Evolutionary conservation across 371 early-diverging fungal species (phyloP).

Genomic region (Chytridiales sp.): DNA sequence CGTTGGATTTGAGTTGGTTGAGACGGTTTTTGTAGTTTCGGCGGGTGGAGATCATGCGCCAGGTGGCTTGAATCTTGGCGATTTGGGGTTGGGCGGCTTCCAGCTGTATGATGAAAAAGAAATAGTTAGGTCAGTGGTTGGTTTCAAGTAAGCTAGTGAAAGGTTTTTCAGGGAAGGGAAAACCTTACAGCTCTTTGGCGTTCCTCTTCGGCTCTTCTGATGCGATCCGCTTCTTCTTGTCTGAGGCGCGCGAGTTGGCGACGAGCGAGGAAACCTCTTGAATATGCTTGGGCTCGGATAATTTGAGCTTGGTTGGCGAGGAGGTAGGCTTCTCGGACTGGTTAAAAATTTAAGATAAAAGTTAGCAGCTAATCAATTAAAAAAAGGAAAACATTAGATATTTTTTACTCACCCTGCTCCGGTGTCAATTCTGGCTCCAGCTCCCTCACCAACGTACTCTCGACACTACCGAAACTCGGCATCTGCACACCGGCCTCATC

Average conservation of each 20-base stretch:
- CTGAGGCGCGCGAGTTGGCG: constrained; percentile 37
- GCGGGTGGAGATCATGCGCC: constrained; percentile 68
- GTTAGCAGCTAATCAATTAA: background rate
- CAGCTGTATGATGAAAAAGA: no score
- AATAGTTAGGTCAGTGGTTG: no score
- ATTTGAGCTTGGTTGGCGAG: constrained; percentile 46
- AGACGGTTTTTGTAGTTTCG: constrained; percentile 67
- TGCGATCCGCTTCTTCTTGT: constrained; percentile 9
- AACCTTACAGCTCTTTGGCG: background rate
- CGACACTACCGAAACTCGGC: constrained; percentile 82
- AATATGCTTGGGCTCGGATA: constrained; percentile 49
- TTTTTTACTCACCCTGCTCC: constrained; percentile 32
- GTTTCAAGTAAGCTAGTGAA: no score
- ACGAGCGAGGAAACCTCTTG: no score
- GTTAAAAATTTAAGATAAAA: background rate
- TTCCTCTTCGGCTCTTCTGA: constrained; percentile 14
- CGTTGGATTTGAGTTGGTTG: constrained; percentile 40
- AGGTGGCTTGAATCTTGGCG: constrained; percentile 75
- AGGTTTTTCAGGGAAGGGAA: no score
- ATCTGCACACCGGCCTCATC: constrained; percentile 75
- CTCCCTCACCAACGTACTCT: constrained; percentile 67
- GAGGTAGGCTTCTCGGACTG: constrained; percentile 39
- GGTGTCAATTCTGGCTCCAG: constrained; percentile 37
- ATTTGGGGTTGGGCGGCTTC: constrained; percentile 19
- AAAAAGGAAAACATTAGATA: background rate